Base-by-base conservation (phyloP, 176 grass and related monocot species). In the Oryza rufipogon region DNA sequence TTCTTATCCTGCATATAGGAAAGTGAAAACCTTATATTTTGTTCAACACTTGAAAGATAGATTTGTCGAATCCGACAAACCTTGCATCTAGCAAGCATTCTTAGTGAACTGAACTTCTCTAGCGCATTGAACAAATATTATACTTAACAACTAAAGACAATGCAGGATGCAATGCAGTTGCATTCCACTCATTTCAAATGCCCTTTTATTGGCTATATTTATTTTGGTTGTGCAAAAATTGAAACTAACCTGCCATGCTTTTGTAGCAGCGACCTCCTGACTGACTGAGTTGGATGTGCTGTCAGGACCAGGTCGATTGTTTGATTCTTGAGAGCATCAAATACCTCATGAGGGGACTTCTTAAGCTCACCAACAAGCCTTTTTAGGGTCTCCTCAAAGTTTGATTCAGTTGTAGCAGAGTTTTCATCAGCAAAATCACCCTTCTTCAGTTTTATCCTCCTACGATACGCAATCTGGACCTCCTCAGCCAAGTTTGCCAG, bases 401-500 rank as follows among this genome's bases (percentile, higher is more conserved):
- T 92, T 32, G 95, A 97, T 82, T 97, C 95, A 64, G 95, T 97
- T 80, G 78, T 84, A 14, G 95, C 95, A 20, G 95, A 97, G 51
- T 92, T 94, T 64, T 97, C 95, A 78, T 97, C 95, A 85, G 64
- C 86, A 89, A 97, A 97, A 82, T 92, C 95, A 58, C 95, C 92
- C 63, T 92, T 97, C 61, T 97, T 97, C 22, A 97, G 86, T 83
- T 97, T 94, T 73, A 87, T 91, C 42, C 90, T 94, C 76, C 92
- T 94, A 34, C 90, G 85, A 60, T 94, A 89, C 3, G 92, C 95
- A 88, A 97, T 97, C 86, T 97, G 95, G 58, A 97, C 92, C 78
- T 97, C 95, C 88, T 97, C 95, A 52, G 92, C 95, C 80, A 97
- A 92, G 85, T 97, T 97, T 66, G 90, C 95, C 79, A 94, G 89